phyloP scores from a whole-genome alignment of 495 filamentous ascomycete species.

The Aspergillus sclerotiicarbonarius region DNA sequence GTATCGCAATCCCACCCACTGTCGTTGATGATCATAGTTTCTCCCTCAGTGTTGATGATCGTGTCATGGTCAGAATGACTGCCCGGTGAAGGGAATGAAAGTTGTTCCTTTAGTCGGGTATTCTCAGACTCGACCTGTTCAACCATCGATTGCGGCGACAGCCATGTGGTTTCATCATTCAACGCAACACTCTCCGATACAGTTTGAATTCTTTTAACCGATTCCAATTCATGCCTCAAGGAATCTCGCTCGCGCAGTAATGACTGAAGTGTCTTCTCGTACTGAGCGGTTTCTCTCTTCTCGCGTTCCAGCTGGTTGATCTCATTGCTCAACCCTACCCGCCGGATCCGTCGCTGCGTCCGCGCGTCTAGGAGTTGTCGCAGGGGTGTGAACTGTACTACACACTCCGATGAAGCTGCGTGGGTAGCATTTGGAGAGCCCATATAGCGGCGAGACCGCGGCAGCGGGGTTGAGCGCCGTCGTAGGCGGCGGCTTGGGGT shows the following conservation, averaged over 20 bases:
- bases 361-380: slow-evolving; percentile 67
- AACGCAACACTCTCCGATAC: slow-evolving; percentile 25
- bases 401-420: slow-evolving; percentile 29
- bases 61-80: slow-evolving; percentile 5
- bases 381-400: slow-evolving; percentile 64
- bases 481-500: slow-evolving; percentile 46
- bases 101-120: slow-evolving; percentile 18
- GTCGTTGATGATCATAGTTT: slow-evolving; percentile 35
- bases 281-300: slow-evolving; percentile 44
- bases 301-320: slow-evolving; percentile 64
- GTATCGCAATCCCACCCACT: slow-evolving; percentile 25
- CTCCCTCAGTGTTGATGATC: slow-evolving; percentile 17
- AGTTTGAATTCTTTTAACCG: slow-evolving; percentile 35
- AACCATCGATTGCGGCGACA: slow-evolving; percentile 21
- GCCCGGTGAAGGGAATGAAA: slow-evolving; percentile 14
- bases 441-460: slow-evolving; percentile 22
- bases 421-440: slow-evolving; percentile 30
- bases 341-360: slow-evolving; percentile 67
- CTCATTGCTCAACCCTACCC: slow-evolving; percentile 73
- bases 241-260: slow-evolving; percentile 37
- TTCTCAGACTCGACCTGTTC: slow-evolving; percentile 25
- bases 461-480: slow-evolving; percentile 30
- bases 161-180: slow-evolving; percentile 24
- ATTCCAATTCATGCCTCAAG: slow-evolving; percentile 51
- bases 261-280: slow-evolving; percentile 51